Evolutionary conservation across 129 eudicot species (phyloP), one percentile per base, ranked within the genome.

Genomic region (Flaveria ramosissima): DNA sequence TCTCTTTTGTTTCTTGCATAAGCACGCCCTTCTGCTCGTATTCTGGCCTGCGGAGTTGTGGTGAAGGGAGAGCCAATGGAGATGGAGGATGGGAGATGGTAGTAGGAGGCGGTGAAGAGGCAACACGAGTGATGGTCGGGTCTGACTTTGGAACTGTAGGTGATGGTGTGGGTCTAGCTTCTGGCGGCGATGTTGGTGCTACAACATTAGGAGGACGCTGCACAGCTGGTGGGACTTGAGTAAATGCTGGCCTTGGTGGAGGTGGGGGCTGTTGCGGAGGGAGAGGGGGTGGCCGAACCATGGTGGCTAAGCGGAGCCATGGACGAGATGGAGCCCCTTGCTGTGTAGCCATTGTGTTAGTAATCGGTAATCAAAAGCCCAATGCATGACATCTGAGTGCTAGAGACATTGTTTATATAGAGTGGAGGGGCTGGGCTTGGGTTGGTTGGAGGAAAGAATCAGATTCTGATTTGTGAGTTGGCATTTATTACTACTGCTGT

Each of bases 271-370:
- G 84, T 32, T 62, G 12, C 7, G 41, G 7, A 36, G 41, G 41
- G 41, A 36, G 41, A 36, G 41, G 41, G 7, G 41, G 41, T 36
- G 86, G 83, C 21, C 79, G 81, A 55, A 50, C 81, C 84, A 85
- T 73, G 62, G 89, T 59, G 69, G 84, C 86, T 69, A 83, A 72
- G 24, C 92, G 82, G 57, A 85, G 83, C 87, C 89, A 83, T 60
- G 86, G 89, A 14, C 84, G 87, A 39, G 79, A 78, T 26, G 67
- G 79, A 10, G 81, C 83, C 56, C 80, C 80, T 77, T 82, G 92
- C 43, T 84, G 89, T 84, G 57, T 79, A 9, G 93, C 78, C 96
- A 90, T 90, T 68, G 65, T 1, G 41, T 36, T 36, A 6, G 41
- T 36, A 6, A 36, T 8, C 41, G 41, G 7, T 4, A 6, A 36